Percentiles rank a stretch among this genome's conserved stretches.
Evolutionary conservation across 2,329 filamentous ascomycete species (phyloP).

Genomic region (Monosporascus sp.): DNA sequence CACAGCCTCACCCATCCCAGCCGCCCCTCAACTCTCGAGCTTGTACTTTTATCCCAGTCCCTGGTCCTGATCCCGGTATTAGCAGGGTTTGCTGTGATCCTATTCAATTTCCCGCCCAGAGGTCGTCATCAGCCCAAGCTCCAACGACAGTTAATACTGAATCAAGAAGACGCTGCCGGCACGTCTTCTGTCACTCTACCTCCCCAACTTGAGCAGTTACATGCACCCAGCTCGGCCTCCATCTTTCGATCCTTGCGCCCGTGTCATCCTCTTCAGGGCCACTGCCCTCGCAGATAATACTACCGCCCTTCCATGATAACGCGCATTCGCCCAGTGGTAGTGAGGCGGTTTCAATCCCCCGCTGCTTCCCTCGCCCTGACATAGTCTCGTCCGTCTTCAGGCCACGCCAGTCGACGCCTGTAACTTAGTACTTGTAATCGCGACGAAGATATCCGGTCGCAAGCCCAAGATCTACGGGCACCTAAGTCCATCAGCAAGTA

Average conservation of each 20-base stretch:
- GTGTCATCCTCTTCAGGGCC: neutral
- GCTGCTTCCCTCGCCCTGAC: conserved; percentile 18
- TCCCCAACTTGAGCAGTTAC: neutral
- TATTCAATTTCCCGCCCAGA: neutral
- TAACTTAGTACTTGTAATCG: conserved; percentile 9
- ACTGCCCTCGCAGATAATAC: neutral
- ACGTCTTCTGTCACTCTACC: neutral
- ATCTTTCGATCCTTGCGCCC: neutral
- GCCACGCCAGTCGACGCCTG: conserved; percentile 14
- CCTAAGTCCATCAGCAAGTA: conserved; percentile 29
- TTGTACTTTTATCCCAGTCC: neutral
- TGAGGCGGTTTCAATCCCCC: conserved; percentile 12
- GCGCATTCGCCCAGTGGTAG: conserved; percentile 4
- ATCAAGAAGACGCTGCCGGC: neutral
- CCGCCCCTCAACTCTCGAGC: neutral
- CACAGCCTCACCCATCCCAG: neutral
- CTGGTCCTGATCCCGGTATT: neutral
- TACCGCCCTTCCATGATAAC: neutral
- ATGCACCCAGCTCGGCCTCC: neutral
- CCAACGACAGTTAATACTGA: neutral
- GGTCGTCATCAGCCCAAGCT: neutral
- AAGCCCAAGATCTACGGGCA: conserved; percentile 10
- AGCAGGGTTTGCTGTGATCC: neutral
- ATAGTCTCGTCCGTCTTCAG: conserved; percentile 29
- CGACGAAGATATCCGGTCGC: conserved; percentile 8